Evolutionary conservation across 23 red algal genomes (phyloP), one percentile per base, ranked within the genome.

Genomic region (Agarophyton chilense): DNA sequence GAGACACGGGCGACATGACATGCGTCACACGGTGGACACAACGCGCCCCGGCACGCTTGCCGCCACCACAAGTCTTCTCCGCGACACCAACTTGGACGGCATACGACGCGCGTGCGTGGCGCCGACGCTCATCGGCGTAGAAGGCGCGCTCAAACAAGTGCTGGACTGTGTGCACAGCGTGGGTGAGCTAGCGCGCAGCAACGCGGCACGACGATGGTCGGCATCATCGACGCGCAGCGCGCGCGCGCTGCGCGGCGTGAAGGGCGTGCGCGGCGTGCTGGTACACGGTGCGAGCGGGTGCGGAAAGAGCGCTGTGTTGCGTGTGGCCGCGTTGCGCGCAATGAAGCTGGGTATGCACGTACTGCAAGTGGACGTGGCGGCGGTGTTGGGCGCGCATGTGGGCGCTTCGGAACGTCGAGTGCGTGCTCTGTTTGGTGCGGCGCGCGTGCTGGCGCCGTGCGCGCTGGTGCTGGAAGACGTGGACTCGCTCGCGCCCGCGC

Each of bases 391-490:
- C 67, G 83, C 84, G 45, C 57, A 87, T 18, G 85, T 92, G 33
- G 95, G 95, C 12, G 95, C 94, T 1, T 77, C 63, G 1, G 95
- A 98, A 66, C 63, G 87, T 8, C 78, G 72, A 17, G 25, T 99
- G 34, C 40, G 65, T 13, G 10, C 35, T 14, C 29, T 92, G 66
- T 99, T 99, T 77, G 71, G 53, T 13, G 66, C 81, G 65, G 94
- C 97, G n/a, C 58, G 73, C 4, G 40, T 68, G 26, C 55, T 88
- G 4, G 97, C 93, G 41, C 93, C 93, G 19, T 55, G 73, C 44
- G 60, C 96, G 47, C 33, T 99, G 26, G 92, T 94, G 41, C 78
- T 99, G 38, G 97, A 99, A 38, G 89, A 99, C 54, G 85, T 99
- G 4, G 97, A 99, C 52, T 75, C 36, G 19, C 63, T 99, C 44